Base-by-base conservation (phyloP, 179 eudicot species). In the Patellifolia procumbens region DNA sequence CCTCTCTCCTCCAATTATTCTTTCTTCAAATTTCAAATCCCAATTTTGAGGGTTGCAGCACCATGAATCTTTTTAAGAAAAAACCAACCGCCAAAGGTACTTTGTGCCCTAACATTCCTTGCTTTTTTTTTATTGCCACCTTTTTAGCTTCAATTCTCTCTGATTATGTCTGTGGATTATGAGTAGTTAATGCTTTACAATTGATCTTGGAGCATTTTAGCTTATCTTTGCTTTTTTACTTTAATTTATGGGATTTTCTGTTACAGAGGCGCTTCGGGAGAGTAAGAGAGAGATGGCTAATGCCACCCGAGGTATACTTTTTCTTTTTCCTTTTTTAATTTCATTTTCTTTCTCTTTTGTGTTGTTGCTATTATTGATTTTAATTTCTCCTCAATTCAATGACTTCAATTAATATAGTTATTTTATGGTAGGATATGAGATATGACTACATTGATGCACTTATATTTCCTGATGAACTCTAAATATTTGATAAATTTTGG, bases 281-380 rank as follows among this genome's bases (percentile, higher is more conserved):
- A 94, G 98, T 76, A 94, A 90, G 86, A 78, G 94, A 75, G 98
- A 92, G 58, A 94, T 94, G 98, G 59, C 97, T 39, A 86, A 90
- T 83, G 98, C 98, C 73, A 92, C 98, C 64, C 85, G 97, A 92
- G 98, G 98, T 94, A 83, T 66, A 67, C 49, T 75, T 74, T 39
- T 52, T 19, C 24, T 31, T 26, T 26, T 31, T 68, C 19, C 19
- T 4, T 4, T 7, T n/a, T n/a, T n/a, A n/a, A n/a, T n/a, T n/a
- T n/a, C n/a, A n/a, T n/a, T n/a, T n/a, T n/a, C n/a, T n/a, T 26
- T 28, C 7, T 2, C 4, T 6, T 24, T 48, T 26, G 19, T 60
- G 6, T 19, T 60, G 7, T 13, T 59, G 16, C 6, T 1, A 16
- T 10, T 43, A 8, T 45, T 20, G 53, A 56, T 48, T 31, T n/a